phyloP scores from a whole-genome alignment of 2,329 filamentous ascomycete genomes.

The Lecanicillium sp. region DNA sequence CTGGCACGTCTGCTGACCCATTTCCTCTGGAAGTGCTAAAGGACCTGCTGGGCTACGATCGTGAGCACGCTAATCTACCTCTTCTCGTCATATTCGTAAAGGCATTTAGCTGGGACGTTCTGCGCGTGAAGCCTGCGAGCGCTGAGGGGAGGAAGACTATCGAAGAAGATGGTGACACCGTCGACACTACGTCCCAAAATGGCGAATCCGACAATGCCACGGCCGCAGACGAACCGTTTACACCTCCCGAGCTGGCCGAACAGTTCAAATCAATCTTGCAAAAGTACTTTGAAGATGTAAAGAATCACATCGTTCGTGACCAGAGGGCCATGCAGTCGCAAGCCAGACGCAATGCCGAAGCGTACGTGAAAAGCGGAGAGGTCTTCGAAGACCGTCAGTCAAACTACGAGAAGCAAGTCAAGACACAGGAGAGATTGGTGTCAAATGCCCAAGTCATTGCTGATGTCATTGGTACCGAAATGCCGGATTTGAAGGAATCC shows the following conservation, averaged over 20 bases:
- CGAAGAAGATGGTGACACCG: slow-evolving; percentile 50
- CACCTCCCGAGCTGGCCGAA: slow-evolving; percentile 68
- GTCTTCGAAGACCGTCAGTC: slow-evolving; percentile 96
- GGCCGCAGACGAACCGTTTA: slow-evolving; percentile 64
- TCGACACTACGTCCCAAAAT: slow-evolving; percentile 17
- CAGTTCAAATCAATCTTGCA: slow-evolving; percentile 79
- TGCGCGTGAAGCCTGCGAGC: slow-evolving; percentile 67
- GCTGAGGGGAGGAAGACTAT: slow-evolving; percentile 77
- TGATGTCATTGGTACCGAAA: slow-evolving; percentile 80
- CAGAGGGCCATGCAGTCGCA: slow-evolving; percentile 84
- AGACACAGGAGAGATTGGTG: slow-evolving; percentile 83
- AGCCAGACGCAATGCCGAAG: slow-evolving; percentile 90
- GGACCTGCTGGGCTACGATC: slow-evolving; percentile 87
- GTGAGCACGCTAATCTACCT: slow-evolving; percentile 85
- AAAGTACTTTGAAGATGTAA: slow-evolving; percentile 90
- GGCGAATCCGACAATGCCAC: slow-evolving; percentile 15
- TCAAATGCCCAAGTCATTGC: slow-evolving; percentile 86
- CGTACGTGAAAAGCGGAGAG: slow-evolving; percentile 96
- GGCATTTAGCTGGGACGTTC: slow-evolving; percentile 89
- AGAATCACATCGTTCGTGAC: slow-evolving; percentile 78
- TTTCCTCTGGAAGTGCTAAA: slow-evolving; percentile 98
- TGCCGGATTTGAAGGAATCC: slow-evolving; percentile 86
- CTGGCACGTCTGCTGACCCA: slow-evolving; percentile 68
- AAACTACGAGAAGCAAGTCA: slow-evolving; percentile 90
- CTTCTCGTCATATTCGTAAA: slow-evolving; percentile 94